Percentiles rank a stretch among this genome's conserved stretches.
Evolutionary conservation across 1,284 basidiomycete genomes (phyloP).

Genomic region (Blastosporella zonata): DNA sequence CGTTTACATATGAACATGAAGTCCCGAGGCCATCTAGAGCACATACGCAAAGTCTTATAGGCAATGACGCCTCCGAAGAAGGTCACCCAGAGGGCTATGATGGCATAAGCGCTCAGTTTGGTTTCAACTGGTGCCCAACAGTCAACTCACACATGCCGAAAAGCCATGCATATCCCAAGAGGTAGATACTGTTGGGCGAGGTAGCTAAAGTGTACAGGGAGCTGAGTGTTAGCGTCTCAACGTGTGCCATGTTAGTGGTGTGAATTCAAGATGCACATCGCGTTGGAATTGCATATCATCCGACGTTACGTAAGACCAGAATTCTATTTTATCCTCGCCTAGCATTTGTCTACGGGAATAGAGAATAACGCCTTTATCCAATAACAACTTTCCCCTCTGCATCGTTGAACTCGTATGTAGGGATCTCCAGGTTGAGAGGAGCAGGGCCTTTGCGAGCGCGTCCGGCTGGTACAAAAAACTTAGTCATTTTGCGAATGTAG

Average conservation of each 20-base stretch:
- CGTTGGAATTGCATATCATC: background rate
- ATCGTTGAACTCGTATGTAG: slow-evolving; percentile 84
- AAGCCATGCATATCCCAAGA: slow-evolving; percentile 56
- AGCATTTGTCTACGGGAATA: slow-evolving; percentile 40
- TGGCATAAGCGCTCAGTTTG: slow-evolving; percentile 1
- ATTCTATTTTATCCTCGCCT: slow-evolving; percentile 16
- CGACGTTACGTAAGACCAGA: slow-evolving; percentile 16
- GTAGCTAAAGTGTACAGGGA: slow-evolving; percentile 38
- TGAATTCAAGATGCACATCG: slow-evolving; percentile 1
- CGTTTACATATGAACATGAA: slow-evolving; percentile 8
- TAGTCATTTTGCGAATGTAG: slow-evolving; percentile 8
- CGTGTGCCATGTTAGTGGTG: slow-evolving; percentile 29
- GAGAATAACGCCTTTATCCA: slow-evolving; percentile 59
- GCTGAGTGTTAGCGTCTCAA: slow-evolving; percentile 37
- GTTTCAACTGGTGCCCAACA: background rate
- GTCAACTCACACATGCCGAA: slow-evolving; percentile 66
- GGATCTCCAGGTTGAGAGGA: slow-evolving; percentile 94
- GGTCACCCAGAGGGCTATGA: slow-evolving; percentile 58
- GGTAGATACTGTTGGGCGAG: slow-evolving; percentile 47
- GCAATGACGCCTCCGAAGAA: slow-evolving; percentile 70
- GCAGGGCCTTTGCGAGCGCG: slow-evolving; percentile 95
- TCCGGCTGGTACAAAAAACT: slow-evolving; percentile 55
- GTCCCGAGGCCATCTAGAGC: background rate
- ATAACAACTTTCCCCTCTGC: slow-evolving; percentile 87
- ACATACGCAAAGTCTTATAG: slow-evolving; percentile 53